phyloP scores from a whole-genome alignment of 345 rosid species.

The Populus deltoides region DNA sequence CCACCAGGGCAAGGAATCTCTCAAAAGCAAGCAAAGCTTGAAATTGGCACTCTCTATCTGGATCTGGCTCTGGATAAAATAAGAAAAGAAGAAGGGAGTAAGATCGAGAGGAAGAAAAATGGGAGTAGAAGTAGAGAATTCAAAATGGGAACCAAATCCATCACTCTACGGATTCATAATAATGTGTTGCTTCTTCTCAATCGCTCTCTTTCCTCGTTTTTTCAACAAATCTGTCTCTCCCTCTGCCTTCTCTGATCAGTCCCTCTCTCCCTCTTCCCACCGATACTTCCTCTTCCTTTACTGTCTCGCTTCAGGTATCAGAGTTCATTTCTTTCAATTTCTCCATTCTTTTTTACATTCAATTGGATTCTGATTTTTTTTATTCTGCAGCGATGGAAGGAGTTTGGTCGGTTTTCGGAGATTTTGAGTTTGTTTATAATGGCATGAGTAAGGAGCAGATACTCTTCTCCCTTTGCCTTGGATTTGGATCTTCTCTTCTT shows the following conservation, averaged over 20 bases:
- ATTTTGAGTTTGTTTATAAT: constrained; percentile 50
- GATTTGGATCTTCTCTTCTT: constrained; percentile 56
- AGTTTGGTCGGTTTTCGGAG: constrained; percentile 75
- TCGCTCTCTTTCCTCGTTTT: constrained; percentile 47
- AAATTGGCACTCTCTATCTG: no score
- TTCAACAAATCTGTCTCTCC: constrained; percentile 41
- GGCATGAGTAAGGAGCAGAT: constrained; percentile 52
- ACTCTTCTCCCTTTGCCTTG: constrained; percentile 48
- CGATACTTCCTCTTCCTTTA: constrained; percentile 62
- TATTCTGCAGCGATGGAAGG: constrained; percentile 62
- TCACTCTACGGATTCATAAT: constrained; percentile 55
- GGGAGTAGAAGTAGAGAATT: constrained; percentile 69
- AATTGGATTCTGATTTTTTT: not conserved
- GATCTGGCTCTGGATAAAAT: no score
- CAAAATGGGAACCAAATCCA: constrained; percentile 67
- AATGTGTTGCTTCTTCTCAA: constrained; percentile 51
- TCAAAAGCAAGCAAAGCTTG: no score
- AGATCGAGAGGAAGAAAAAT: constrained; percentile 18
- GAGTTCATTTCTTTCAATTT: not conserved
- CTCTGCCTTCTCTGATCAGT: constrained; percentile 43
- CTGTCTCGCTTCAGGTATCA: constrained; percentile 72
- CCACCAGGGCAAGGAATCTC: no score
- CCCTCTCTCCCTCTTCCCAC: constrained; percentile 49
- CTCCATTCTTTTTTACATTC: not conserved
- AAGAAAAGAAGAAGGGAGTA: no score